Evolutionary conservation across 2,329 filamentous ascomycete genomes (phyloP).

Genomic region (Alternaria angustiovoidea): DNA sequence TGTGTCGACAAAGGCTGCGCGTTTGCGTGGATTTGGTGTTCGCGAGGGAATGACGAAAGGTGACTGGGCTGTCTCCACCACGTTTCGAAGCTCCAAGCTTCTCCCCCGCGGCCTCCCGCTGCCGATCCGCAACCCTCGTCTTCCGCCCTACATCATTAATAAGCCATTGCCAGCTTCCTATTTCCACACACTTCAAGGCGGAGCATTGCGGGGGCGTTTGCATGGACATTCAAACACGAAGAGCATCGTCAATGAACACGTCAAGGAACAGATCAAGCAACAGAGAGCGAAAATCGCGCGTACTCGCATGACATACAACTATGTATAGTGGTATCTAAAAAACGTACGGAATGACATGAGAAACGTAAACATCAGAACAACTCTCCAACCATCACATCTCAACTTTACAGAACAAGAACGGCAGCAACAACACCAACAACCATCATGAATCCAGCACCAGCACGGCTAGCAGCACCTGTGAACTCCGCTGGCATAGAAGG

Average conservation of each 20-base stretch:
- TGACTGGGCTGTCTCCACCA: slow-evolving; percentile 14
- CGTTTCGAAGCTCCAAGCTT: slow-evolving; percentile 13
- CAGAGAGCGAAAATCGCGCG: neutral
- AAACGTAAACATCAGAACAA: slow-evolving; percentile 7
- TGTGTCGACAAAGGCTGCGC: slow-evolving; percentile 4
- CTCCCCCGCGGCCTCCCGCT: slow-evolving; percentile 18
- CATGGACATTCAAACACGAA: neutral
- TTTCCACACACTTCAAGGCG: too few relatives aligned
- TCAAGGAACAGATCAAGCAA: neutral
- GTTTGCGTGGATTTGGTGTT: slow-evolving; percentile 11
- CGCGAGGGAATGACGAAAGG: slow-evolving; percentile 25
- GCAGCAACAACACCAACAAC: slow-evolving; percentile 30
- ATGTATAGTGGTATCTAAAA: slow-evolving; percentile 7
- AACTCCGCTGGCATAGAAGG: slow-evolving; percentile 29
- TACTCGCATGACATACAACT: slow-evolving; percentile 9
- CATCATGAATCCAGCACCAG: slow-evolving; percentile 30
- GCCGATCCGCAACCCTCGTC: slow-evolving; percentile 4
- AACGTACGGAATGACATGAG: slow-evolving; percentile 8
- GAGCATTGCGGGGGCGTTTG: too few relatives aligned
- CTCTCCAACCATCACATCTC: neutral
- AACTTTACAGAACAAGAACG: slow-evolving; percentile 31
- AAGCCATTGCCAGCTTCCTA: neutral
- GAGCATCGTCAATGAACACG: neutral
- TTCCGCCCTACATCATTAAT: neutral
- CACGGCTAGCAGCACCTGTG: slow-evolving; percentile 36